phyloP scores from a whole-genome alignment of 176 grass and related monocot species.

The Raddia distichophylla region DNA sequence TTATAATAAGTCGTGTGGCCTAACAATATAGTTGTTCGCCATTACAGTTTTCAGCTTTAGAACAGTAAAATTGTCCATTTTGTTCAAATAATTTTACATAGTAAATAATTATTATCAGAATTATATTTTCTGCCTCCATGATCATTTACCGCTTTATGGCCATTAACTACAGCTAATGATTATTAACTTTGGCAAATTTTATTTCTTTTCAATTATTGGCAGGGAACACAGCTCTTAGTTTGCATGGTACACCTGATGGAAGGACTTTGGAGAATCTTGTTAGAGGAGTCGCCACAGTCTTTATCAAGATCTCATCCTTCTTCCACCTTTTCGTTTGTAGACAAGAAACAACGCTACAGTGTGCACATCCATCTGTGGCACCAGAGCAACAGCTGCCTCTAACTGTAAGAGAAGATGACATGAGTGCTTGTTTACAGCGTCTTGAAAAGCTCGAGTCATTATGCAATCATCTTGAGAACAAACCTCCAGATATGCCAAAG shows the following conservation, averaged over 20 bases:
- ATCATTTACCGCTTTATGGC: not conserved
- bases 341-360: constrained; percentile 39
- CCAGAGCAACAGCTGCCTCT: constrained; percentile 7
- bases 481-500: constrained; percentile 64
- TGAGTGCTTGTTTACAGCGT: constrained; percentile 56
- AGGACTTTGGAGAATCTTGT: constrained; percentile 39
- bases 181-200: not conserved
- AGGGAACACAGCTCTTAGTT: constrained; percentile 43
- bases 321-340: constrained; percentile 40
- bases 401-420: constrained; percentile 42
- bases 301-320: constrained; percentile 55
- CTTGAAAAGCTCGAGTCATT: constrained; percentile 64
- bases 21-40: not conserved
- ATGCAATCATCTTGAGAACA: constrained; percentile 62
- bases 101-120: not conserved
- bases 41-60: constrained; percentile 1
- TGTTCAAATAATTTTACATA: not conserved
- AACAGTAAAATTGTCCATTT: not conserved
- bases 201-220: constrained; percentile 7
- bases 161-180: not conserved
- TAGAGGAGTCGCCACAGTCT: constrained; percentile 46
- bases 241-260: constrained; percentile 43
- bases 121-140: not conserved
- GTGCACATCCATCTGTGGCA: constrained; percentile 33
- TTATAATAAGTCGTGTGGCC: not conserved